Percentiles rank a stretch among this genome's conserved stretches.
Evolutionary conservation across 441 rosid species (phyloP).

Genomic region (Croton laevigatus): DNA sequence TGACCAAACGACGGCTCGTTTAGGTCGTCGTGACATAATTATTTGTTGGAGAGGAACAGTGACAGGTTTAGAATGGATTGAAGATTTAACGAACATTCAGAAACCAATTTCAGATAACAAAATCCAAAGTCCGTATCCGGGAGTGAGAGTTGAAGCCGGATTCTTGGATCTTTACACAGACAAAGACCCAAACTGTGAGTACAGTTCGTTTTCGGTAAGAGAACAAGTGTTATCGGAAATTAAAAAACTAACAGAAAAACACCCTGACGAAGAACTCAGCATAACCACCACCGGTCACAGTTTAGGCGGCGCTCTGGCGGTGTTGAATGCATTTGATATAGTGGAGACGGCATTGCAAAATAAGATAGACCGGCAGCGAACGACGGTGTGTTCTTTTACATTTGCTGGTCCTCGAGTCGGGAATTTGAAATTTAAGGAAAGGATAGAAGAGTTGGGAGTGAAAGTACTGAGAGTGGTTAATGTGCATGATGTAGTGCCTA

Average conservation of each 20-base stretch:
- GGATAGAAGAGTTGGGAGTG: constrained; percentile 56
- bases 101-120: constrained; percentile 42
- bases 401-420: constrained; percentile 83
- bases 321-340: constrained; percentile 58
- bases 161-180: constrained; percentile 70
- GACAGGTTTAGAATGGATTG: constrained; percentile 70
- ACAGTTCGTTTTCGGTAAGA: constrained; percentile 42
- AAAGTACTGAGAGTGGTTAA: constrained; percentile 69
- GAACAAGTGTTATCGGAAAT: constrained; percentile 57
- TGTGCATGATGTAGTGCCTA: constrained; percentile 62
- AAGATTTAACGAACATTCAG: constrained; percentile 52
- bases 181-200: constrained; percentile 39
- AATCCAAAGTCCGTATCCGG: constrained; percentile 60
- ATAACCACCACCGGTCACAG: constrained; percentile 76
- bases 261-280: constrained; percentile 58
- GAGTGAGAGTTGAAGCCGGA: constrained; percentile 71
- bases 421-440: constrained; percentile 42
- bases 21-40: constrained; percentile 69
- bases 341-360: constrained; percentile 50
- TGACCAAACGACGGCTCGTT: constrained; percentile 48
- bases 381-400: constrained; percentile 53
- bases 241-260: constrained; percentile 44
- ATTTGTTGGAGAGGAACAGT: constrained; percentile 69
- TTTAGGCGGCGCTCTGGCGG: constrained; percentile 53
- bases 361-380: constrained; percentile 33